Conservation (phyloP, 177 flowering plant species). For the Vitis hybrid region DNA sequence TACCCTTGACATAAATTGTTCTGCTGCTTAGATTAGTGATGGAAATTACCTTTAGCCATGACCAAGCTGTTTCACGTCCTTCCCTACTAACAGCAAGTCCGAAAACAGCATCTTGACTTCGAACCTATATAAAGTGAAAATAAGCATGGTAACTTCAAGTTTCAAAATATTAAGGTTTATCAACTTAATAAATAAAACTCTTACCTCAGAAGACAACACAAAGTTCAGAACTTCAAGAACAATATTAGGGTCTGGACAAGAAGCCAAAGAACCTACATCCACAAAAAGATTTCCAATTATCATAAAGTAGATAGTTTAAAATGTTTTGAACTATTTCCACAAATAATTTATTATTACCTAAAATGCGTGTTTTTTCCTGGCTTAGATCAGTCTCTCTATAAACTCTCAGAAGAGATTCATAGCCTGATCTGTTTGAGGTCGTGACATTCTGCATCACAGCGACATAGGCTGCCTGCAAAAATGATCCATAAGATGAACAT, state of each 20-base stretch:
- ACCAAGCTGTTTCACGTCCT: slow-evolving; percentile 91
- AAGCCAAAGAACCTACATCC: slow-evolving; percentile 66
- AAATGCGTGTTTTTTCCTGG: slow-evolving; percentile 83
- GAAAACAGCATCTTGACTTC: slow-evolving; percentile 81
- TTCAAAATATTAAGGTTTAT: slow-evolving; percentile 1
- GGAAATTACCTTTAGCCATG: slow-evolving; percentile 72
- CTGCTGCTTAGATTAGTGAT: not conserved
- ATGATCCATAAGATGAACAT: slow-evolving; percentile 2
- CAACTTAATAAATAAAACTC: not conserved
- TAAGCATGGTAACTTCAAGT: not conserved
- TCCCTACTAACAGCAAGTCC: slow-evolving; percentile 74
- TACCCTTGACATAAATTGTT: too few relatives aligned
- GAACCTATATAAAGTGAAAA: slow-evolving; percentile 48
- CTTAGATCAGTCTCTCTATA: slow-evolving; percentile 89
- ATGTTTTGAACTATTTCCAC: not conserved
- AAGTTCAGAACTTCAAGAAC: slow-evolving; percentile 82
- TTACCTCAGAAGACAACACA: slow-evolving; percentile 75
- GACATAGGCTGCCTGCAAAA: slow-evolving; percentile 72
- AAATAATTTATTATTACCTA: slow-evolving; percentile 38
- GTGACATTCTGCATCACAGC: slow-evolving; percentile 69
- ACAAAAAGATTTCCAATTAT: not conserved
- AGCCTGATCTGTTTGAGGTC: slow-evolving; percentile 62
- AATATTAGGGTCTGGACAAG: slow-evolving; percentile 71
- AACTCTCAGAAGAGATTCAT: slow-evolving; percentile 70
- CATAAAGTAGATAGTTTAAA: not conserved